Percentiles rank a stretch among this genome's conserved stretches.
Evolutionary conservation across 441 rosid genomes (phyloP).

Genomic region (Sinapis alba): DNA sequence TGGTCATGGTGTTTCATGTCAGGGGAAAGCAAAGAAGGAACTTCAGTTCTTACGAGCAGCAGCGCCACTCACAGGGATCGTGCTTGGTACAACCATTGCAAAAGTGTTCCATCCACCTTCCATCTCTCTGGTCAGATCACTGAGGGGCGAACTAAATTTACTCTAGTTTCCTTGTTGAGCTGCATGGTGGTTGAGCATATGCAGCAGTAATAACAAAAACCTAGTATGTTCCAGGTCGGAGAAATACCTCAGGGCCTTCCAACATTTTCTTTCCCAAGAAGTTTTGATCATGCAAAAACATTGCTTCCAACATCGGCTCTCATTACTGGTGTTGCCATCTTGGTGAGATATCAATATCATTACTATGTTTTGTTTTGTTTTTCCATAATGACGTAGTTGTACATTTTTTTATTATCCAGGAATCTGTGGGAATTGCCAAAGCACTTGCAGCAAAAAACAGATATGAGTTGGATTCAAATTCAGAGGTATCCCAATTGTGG

Average conservation of each 20-base stretch:
- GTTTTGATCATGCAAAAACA: constrained; percentile 58
- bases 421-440: constrained; percentile 97
- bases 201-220: constrained; percentile 24
- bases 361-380: not conserved
- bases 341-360: constrained; percentile 59
- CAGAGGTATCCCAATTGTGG: constrained; percentile 56
- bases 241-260: constrained; percentile 97
- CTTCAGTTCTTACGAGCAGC: constrained; percentile 84
- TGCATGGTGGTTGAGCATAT: constrained; percentile 2
- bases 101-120: constrained; percentile 79
- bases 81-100: constrained; percentile 80
- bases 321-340: constrained; percentile 94
- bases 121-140: constrained; percentile 78
- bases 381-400: not conserved
- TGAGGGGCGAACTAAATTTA: constrained; percentile 8
- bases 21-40: constrained; percentile 92
- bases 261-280: constrained; percentile 73
- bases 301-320: constrained; percentile 90
- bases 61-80: constrained; percentile 90
- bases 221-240: constrained; percentile 68
- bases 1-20: constrained; percentile 40
- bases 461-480: constrained; percentile 90
- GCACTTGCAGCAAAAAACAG: constrained; percentile 95
- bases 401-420: constrained; percentile 44
- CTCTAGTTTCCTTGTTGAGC: not conserved